Base-by-base conservation (phyloP, 371 early-diverging fungal species). In the Coemansia sp. region DNA sequence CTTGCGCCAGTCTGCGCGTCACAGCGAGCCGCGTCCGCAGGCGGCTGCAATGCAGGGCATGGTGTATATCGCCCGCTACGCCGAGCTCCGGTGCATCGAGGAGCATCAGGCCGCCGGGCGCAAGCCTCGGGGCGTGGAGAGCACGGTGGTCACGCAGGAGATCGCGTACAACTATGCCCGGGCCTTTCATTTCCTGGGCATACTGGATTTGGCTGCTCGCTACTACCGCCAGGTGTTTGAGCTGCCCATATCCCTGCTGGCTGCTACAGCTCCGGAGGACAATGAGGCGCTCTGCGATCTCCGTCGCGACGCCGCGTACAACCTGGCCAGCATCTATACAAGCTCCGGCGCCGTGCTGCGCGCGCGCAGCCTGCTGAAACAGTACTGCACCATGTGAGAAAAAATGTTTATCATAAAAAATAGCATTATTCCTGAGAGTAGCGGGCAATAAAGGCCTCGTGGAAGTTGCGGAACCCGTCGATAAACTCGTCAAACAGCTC, bases 401-500 rank as follows among this genome's bases (percentile, higher is more conserved):
- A 31, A 51, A 31, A 31, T 31, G 16, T 5, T n/a, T 49, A 20
- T n/a, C 34, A 51, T 30, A 34, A 51, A 34, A 14, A 14, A 45
- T 20, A 45, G 8, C 14, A 30, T 31, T 56, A 56, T 56, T 41
- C 56, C 42, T 56, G 41, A 42, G 90, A 79, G 64, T 78, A 95
- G 77, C 90, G 88, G 56, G 81, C 77, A 82, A 96, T 83, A 66
- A 98, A 93, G 1, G 74, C 77, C 20, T 78, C 60, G 71, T 98
- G 96, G 85, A 98, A 98, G 30, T 75, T 67, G 57, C 79, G 73
- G 59, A 96, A 79, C 20, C 80, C 82, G 9, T 65, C 61, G 55
- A 93, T 93, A 66, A 98, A 96, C 42, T 79, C 83, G 61, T 94
- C 95, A 84, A 98, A 91, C 45, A 91, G 81, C 34, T 91, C 83